A percentile compares a stretch with the other conserved stretches of the same genome.
Conservation (phyloP, 306 rosid species). For the Rubus parviflorus region DNA sequence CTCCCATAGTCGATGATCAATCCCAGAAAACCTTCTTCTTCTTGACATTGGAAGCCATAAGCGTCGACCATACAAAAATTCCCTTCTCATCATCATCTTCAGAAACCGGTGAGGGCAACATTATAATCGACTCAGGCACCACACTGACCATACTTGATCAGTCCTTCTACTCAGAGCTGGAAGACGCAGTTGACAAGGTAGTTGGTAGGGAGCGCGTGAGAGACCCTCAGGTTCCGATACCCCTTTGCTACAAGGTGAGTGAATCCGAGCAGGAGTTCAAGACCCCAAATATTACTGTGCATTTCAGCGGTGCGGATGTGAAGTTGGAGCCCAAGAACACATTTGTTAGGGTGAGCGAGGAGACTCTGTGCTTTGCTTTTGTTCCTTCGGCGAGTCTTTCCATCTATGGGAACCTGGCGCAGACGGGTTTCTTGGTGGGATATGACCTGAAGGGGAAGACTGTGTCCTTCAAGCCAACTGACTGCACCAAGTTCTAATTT, state of each 20-base stretch:
- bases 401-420: conserved; percentile 57
- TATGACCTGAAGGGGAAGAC: conserved; percentile 35
- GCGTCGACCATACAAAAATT: conserved; percentile 19
- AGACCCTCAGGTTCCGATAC: neutral
- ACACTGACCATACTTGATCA: conserved; percentile 19
- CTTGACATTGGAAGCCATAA: conserved; percentile 27
- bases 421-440: conserved; percentile 49
- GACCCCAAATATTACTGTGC: conserved; percentile 11
- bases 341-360: conserved; percentile 25
- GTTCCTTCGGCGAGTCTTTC: rapidly evolving
- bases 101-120: neutral
- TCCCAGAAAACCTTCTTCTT: conserved; percentile 17
- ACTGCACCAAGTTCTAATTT: conserved; percentile 33
- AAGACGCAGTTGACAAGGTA: neutral
- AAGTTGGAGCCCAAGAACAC: neutral
- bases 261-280: neutral
- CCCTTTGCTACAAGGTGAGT: conserved; percentile 18
- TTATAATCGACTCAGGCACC: conserved; percentile 42
- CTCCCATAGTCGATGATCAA: conserved; percentile 12
- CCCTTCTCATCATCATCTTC: neutral
- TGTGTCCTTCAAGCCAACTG: conserved; percentile 47
- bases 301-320: conserved; percentile 25
- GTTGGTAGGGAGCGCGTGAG: neutral
- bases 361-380: conserved; percentile 50
- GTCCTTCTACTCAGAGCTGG: conserved; percentile 4